Evolutionary conservation across 768 basidiomycete species (phyloP), one percentile per base, ranked within the genome.

Genomic region (Boletus reticulatus): DNA sequence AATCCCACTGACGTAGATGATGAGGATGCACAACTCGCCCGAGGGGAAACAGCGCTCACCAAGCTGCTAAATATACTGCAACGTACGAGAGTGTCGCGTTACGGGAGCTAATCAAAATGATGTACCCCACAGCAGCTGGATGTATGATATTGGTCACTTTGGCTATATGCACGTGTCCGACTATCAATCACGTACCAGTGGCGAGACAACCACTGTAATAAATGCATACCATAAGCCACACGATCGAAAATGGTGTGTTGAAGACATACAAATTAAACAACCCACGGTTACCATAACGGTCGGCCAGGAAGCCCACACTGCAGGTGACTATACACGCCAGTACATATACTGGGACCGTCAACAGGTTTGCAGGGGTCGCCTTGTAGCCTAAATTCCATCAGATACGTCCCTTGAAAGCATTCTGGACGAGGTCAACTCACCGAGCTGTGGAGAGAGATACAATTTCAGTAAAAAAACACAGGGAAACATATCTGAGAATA

Each of bases 261-360:
- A 46, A 31, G 52, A 62, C 84, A 39, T 60, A 87, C 85, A 91
- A 61, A 63, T 87, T 88, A 60, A 86, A 80, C 45, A 78, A 73
- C 3, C 84, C 87, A 56, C 90, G 75, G 41, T 76, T 75, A 17
- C 84, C 82, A 55, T 78, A 76, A 48, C 80, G 75, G 66, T 91
- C 88, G 1, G 87, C 87, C 10, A 75, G 46, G 66, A 77, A 87
- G 7, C 87, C 88, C 32, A 89, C 82, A 0, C 70, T 50, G 63
- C 84, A 87, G 5, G 89, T 91, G 38, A 83, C 67, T 22, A 84
- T 72, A 59, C 87, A 85, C 12, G 89, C 90, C 43, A 83, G 77
- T 9, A 76, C 77, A 62, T 91, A 92, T 37, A 90, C 87, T 0
- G 89, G 90, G 5, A 91, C 88, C 4, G 87, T 88, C 51, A 92